Percentiles rank a stretch among this genome's conserved stretches.
Conservation (phyloP, 129 eudicot species). For the carrot (Daucus carota) region DNA sequence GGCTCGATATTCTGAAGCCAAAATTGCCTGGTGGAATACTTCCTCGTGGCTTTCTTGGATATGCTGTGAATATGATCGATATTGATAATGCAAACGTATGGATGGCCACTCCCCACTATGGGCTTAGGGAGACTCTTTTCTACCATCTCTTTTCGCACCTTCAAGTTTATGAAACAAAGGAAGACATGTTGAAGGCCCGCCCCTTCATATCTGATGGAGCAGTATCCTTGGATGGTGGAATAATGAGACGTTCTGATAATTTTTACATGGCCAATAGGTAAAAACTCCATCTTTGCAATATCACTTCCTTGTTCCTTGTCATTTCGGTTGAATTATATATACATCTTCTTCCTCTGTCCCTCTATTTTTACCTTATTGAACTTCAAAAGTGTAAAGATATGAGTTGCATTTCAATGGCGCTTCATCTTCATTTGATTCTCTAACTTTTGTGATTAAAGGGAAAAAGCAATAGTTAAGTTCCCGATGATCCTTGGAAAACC, state of each 20-base stretch:
- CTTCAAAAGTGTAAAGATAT: not conserved
- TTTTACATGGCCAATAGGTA: constrained; percentile 52
- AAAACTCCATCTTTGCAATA: constrained; percentile 8
- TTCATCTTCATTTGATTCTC: not conserved
- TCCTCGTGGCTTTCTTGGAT: constrained; percentile 83
- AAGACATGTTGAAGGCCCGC: constrained; percentile 61
- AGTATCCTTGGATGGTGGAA: constrained; percentile 79
- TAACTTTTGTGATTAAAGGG: constrained; percentile 25
- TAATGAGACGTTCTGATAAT: constrained; percentile 36
- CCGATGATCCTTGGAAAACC: constrained; percentile 31
- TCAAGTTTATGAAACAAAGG: constrained; percentile 65
- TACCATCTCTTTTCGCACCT: constrained; percentile 61
- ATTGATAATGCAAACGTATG: constrained; percentile 40
- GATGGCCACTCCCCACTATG: constrained; percentile 49
- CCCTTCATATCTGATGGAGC: constrained; percentile 64
- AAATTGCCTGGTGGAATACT: constrained; percentile 60
- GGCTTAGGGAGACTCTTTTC: constrained; percentile 85
- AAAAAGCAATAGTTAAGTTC: constrained; percentile 49
- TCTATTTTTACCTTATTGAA: not conserved
- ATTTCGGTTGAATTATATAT: not conserved
- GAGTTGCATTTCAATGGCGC: not conserved
- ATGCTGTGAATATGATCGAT: constrained; percentile 76
- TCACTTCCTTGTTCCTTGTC: not conserved
- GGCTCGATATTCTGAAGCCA: constrained; percentile 70
- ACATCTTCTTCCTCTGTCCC: not conserved